A percentile compares a stretch with the other conserved stretches of the same genome.
Conservation (phyloP, 345 rosid genomes). For the Citrus mangshanensis region DNA sequence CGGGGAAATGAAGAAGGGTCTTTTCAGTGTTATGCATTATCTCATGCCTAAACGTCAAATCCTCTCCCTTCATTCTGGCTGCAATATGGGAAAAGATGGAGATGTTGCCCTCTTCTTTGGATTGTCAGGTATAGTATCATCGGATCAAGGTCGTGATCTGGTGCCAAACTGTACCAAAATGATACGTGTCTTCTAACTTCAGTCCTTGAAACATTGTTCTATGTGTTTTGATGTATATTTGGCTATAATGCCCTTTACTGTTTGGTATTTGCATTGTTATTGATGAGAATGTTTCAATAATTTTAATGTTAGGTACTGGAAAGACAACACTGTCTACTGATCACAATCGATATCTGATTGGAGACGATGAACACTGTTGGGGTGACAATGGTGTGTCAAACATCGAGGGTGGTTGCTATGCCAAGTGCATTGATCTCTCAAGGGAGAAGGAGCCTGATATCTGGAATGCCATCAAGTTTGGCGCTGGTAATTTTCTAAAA, state of each 20-base stretch:
- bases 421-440: slow-evolving; percentile 93
- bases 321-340: slow-evolving; percentile 96
- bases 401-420: slow-evolving; percentile 98
- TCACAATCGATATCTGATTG: slow-evolving; percentile 83
- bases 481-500: slow-evolving; percentile 52
- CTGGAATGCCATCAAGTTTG: slow-evolving; percentile 96
- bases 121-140: slow-evolving; percentile 78
- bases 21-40: slow-evolving; percentile 97
- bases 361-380: slow-evolving; percentile 99
- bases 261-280: slow-evolving; percentile 18
- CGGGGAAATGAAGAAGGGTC: slow-evolving; percentile 99
- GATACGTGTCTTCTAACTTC: slow-evolving; percentile 33
- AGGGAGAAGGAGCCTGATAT: slow-evolving; percentile 94
- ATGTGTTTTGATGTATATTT: not conserved
- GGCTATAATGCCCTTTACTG: not conserved
- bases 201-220: not conserved
- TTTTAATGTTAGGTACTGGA: slow-evolving; percentile 64
- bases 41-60: slow-evolving; percentile 98
- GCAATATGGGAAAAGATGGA: slow-evolving; percentile 98
- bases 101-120: slow-evolving; percentile 99
- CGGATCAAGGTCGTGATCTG: slow-evolving; percentile 28
- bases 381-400: slow-evolving; percentile 90
- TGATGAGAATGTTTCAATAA: slow-evolving; percentile 14
- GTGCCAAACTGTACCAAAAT: slow-evolving; percentile 20
- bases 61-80: slow-evolving; percentile 94